Evolutionary conservation across 345 rosid genomes (phyloP).

Genomic region (Arabidopsis arenosa): DNA sequence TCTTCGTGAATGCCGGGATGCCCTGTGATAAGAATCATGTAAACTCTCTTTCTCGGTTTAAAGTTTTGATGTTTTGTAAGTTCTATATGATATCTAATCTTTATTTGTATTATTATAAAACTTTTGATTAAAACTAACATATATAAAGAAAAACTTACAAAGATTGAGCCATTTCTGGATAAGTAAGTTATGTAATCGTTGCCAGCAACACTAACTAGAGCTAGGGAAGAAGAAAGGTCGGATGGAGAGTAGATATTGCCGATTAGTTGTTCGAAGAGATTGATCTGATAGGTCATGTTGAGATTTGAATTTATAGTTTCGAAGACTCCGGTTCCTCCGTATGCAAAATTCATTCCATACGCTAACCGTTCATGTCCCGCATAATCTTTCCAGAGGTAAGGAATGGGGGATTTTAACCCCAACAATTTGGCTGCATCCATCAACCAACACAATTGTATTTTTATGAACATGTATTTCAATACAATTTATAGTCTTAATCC

Average conservation of each 20-base stretch:
- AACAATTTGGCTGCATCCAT: constrained; percentile 50
- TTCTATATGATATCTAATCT: too few relatives aligned
- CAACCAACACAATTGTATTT: not conserved
- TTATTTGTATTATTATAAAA: too few relatives aligned
- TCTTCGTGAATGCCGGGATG: constrained; percentile 15
- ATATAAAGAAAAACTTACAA: constrained; percentile 37
- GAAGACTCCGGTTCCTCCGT: constrained; percentile 75
- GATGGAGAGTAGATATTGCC: constrained; percentile 45
- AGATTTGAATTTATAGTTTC: constrained; percentile 51
- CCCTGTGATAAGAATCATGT: not conserved
- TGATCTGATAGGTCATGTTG: constrained; percentile 69
- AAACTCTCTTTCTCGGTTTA: not conserved
- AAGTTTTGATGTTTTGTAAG: too few relatives aligned
- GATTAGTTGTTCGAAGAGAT: constrained; percentile 48
- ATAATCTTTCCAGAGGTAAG: constrained; percentile 52
- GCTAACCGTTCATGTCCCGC: constrained; percentile 22
- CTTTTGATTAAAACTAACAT: too few relatives aligned
- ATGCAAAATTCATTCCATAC: constrained; percentile 73
- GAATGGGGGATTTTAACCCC: constrained; percentile 59
- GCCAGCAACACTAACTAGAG: constrained; percentile 68
- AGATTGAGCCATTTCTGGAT: constrained; percentile 44
- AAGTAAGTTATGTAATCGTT: constrained; percentile 70
- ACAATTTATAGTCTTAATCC: too few relatives aligned
- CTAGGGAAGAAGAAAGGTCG: constrained; percentile 54
- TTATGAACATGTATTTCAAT: not conserved